A percentile compares a stretch with the other conserved stretches of the same genome.
phyloP scores from a whole-genome alignment of 2,329 filamentous ascomycete genomes.

The Calonectria pauciramosa region DNA sequence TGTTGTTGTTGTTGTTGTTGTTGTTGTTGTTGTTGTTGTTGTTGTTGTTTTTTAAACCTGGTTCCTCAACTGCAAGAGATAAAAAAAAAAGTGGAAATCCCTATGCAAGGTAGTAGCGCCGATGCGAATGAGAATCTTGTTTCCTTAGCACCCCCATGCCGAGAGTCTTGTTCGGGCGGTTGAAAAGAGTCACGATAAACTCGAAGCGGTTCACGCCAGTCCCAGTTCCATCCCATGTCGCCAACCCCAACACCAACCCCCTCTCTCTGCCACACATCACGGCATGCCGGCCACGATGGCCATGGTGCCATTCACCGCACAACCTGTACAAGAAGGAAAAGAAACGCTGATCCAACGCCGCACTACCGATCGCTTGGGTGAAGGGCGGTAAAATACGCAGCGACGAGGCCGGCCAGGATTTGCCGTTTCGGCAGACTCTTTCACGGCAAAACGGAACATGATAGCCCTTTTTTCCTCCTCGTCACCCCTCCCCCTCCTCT shows the following conservation, averaged over 20 bases:
- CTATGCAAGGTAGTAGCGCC: slow-evolving; percentile 10
- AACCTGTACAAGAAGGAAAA: background rate
- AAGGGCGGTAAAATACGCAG: slow-evolving; percentile 2
- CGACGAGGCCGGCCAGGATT: background rate
- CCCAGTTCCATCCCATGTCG: background rate
- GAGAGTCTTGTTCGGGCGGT: background rate
- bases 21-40: too few relatives aligned
- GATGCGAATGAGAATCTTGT: slow-evolving; percentile 14
- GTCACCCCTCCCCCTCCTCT: background rate
- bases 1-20: too few relatives aligned
- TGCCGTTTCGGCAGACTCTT: background rate
- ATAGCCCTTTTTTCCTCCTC: background rate
- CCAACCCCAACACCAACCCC: background rate
- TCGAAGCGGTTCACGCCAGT: slow-evolving; percentile 10
- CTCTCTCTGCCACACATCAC: slow-evolving; percentile 8
- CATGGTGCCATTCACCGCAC: slow-evolving; percentile 9
- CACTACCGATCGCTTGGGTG: slow-evolving; percentile 5
- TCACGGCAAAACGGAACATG: slow-evolving; percentile 3
- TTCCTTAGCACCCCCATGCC: background rate
- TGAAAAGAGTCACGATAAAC: slow-evolving; percentile 3
- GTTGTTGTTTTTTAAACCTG: background rate
- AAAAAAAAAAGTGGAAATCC: background rate
- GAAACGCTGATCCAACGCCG: background rate
- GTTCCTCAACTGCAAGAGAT: background rate
- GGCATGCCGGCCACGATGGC: slow-evolving; percentile 10